Base-by-base conservation (phyloP, 116 monocot species). In the Phalaenopsis hybrid region DNA sequence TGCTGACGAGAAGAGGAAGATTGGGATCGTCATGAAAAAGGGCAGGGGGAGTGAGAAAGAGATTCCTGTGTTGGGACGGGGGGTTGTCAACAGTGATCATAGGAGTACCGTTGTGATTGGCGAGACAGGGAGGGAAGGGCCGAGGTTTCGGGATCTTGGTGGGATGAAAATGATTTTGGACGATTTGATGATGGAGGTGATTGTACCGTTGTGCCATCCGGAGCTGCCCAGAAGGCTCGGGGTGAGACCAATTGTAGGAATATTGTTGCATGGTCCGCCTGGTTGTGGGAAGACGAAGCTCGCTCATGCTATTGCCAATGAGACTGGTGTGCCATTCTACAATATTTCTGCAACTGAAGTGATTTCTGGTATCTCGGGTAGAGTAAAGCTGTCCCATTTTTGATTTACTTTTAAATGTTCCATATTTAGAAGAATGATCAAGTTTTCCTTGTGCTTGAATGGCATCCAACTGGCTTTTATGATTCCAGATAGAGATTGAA, bases 271-370 rank as follows among this genome's bases (percentile, higher is more conserved):
- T 69, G 99, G 99, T 0, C 99, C 95, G 16, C 93, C 99, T 1
- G 99, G 99, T 0, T 99, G 99, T 57, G 99, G 99, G 68, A 99
- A 99, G 85, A 99, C 99, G 9, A 93, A 83, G 82, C 89, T 99
- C 57, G 99, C 99, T 0, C 89, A 89, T 81, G 95, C 95, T 16
- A 95, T 99, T 83, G 99, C 99, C 1, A 99, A 93, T 85, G 95
- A 99, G 93, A 88, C 99, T 28, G 88, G 91, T 6, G 88, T 95
- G 20, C 93, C 95, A 0, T 95, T 99, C 75, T 95, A 99, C 58
- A 90, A 87, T 79, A 95, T 95, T 6, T 99, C 89, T 10, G 93
- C 95, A 41, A 82, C 95, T 8, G 99, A 99, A 67, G 69, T 95
- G 34, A 90, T 95, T 23, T 93, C 99, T 21, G 95, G 93, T 4